Base-by-base conservation (phyloP, 805 yeast species). In the Ogataea neopini region DNA sequence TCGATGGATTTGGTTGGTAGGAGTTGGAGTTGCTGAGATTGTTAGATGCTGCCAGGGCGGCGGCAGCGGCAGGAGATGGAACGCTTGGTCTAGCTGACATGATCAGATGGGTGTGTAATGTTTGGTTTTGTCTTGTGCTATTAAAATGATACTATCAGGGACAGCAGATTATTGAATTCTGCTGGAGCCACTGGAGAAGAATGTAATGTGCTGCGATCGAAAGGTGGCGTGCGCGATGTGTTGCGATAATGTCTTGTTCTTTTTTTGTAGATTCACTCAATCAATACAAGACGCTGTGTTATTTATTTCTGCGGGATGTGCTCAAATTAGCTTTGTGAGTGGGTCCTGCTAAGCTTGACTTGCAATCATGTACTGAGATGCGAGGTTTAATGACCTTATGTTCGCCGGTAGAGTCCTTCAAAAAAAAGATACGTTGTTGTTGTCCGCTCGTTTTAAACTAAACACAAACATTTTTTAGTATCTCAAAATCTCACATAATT, bases 31-130 rank as follows among this genome's bases (percentile, higher is more conserved):
- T 53, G 44, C 38, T 47, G 47, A 50, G 46, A 45, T 57, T 61
- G 49, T 55, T 57, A 6, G 66, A 56, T 4, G 67, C 67, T 23
- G 70, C 67, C 44, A 54, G 44, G n/a, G 66, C 62, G 28, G 69
- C 70, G 22, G 70, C 70, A 33, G 69, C 67, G 29, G 68, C 64
- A 32, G 69, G 63, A 15, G 63, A 59, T 38, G 61, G 55, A 13
- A 49, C 47, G 46, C 52, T 55, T 29, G 57, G 52, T 56, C 65
- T 61, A 10, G 57, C 33, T 15, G 66, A 53, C 63, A 60, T 59
- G 37, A 28, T 17, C 30, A 23, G 18, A 34, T 19, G 37, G 10
- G n/a, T 17, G 23, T 17, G 23, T 39, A 18, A 9, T 17, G 32
- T 38, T 40, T 20, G 14, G 5, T n/a, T 19, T 40, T 29, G n/a